Evolutionary conservation across 805 yeast species (phyloP).

Genomic region (Saturnispora sanitii): DNA sequence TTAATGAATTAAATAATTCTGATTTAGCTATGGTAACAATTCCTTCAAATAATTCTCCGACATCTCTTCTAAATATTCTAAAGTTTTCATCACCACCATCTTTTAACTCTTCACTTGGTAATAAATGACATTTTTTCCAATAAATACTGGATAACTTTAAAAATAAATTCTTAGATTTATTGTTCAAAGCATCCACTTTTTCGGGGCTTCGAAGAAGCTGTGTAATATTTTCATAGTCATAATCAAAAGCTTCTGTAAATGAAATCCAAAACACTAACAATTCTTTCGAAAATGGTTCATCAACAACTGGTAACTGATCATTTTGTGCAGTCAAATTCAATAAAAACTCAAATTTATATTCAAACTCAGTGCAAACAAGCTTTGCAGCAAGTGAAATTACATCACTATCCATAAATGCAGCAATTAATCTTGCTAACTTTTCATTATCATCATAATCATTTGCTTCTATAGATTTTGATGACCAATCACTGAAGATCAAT

Average conservation of each 20-base stretch:
- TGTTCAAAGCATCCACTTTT: constrained; percentile 19
- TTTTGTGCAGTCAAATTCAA: constrained; percentile 47
- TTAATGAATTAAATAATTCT: constrained; percentile 37
- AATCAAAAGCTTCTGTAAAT: constrained; percentile 45
- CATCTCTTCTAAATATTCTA: constrained; percentile 57
- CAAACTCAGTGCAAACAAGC: constrained; percentile 28
- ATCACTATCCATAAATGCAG: constrained; percentile 39
- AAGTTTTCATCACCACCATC: constrained; percentile 42
- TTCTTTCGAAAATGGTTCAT: constrained; percentile 46
- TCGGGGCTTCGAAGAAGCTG: constrained; percentile 27
- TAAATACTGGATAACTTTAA: constrained; percentile 48
- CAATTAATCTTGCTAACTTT: constrained; percentile 35
- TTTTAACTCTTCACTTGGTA: constrained; percentile 26
- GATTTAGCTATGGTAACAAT: constrained; percentile 56
- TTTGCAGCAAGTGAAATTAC: constrained; percentile 32
- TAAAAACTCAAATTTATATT: constrained; percentile 38
- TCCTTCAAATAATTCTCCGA: constrained; percentile 67
- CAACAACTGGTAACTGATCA: constrained; percentile 41
- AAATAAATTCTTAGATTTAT: constrained; percentile 33
- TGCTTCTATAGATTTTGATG: constrained; percentile 29
- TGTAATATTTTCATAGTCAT: constrained; percentile 34
- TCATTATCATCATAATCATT: constrained; percentile 27
- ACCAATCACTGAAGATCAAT: constrained; percentile 39
- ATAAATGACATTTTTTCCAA: constrained; percentile 53
- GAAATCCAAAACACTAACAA: constrained; percentile 64